phyloP scores from a whole-genome alignment of 2,329 filamentous ascomycete species.

The Volutella citrinella region DNA sequence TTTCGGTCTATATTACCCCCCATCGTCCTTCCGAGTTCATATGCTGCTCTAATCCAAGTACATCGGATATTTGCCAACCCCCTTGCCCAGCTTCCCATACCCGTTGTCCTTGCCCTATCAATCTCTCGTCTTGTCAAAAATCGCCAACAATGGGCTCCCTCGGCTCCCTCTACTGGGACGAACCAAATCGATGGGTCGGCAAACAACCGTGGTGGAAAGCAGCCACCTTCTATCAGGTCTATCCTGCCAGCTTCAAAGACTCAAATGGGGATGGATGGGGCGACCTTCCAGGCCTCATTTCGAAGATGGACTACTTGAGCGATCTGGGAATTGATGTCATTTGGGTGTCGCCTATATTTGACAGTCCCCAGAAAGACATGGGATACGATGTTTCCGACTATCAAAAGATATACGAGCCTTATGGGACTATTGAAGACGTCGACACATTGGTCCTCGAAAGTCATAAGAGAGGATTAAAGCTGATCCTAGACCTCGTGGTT shows the following conservation, averaged over 20 bases:
- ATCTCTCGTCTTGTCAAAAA: no score
- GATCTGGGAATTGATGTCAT: constrained; percentile 61
- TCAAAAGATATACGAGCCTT: constrained; percentile 61
- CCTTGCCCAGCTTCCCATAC: no score
- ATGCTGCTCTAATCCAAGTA: no score
- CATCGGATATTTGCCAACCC: no score
- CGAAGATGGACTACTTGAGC: constrained; percentile 62
- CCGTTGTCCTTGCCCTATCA: no score
- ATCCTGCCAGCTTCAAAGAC: constrained; percentile 57
- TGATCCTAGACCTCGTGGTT: constrained; percentile 70
- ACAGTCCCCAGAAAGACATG: constrained; percentile 64
- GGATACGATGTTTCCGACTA: constrained; percentile 74
- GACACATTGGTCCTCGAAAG: constrained; percentile 59
- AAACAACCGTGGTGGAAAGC: constrained; percentile 45
- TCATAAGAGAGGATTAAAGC: constrained; percentile 59
- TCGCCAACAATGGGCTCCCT: no score
- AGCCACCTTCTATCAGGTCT: constrained; percentile 49
- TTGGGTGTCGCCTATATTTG: constrained; percentile 53
- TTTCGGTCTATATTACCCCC: no score
- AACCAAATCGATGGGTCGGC: constrained; percentile 28
- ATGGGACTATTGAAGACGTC: constrained; percentile 65
- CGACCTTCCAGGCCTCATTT: constrained; percentile 62
- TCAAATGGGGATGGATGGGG: constrained; percentile 61
- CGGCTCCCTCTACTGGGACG: constrained; percentile 31
- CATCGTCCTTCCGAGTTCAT: no score